phyloP scores from a whole-genome alignment of 176 grass and related monocot genomes.

The Hsuehochloa calcarea region DNA sequence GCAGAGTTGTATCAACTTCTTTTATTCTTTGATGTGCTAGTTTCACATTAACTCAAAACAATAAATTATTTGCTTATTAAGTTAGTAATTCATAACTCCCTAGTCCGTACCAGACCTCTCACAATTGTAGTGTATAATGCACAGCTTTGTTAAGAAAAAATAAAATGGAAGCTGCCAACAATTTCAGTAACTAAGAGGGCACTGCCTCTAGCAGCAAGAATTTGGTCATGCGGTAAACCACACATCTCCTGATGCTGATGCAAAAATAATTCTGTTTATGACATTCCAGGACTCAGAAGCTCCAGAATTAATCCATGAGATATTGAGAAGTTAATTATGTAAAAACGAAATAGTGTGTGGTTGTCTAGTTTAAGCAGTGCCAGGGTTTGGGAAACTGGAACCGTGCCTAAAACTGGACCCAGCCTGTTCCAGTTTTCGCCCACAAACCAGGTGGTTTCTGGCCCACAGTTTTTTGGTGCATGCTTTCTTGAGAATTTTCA shows the following conservation, averaged over 20 bases:
- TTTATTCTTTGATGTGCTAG: neutral
- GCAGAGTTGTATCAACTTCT: neutral
- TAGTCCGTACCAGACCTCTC: neutral
- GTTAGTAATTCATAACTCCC: neutral
- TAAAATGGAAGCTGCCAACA: neutral
- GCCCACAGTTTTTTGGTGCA: too few relatives aligned
- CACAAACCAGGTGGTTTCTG: too few relatives aligned
- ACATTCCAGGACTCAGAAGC: neutral
- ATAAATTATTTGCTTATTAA: neutral
- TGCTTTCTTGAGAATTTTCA: too few relatives aligned
- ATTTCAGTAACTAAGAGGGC: neutral
- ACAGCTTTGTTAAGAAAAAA: neutral
- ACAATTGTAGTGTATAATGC: neutral
- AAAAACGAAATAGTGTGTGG: too few relatives aligned
- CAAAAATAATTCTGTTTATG: too few relatives aligned
- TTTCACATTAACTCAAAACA: neutral
- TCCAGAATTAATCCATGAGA: neutral
- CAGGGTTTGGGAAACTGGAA: too few relatives aligned
- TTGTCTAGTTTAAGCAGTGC: too few relatives aligned
- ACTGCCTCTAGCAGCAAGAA: neutral
- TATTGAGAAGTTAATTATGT: neutral
- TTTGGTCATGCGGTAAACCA: neutral
- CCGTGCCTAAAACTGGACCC: too few relatives aligned
- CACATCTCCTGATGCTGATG: too few relatives aligned
- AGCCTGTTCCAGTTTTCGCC: too few relatives aligned